These are phyloP conservation scores for Hypoxylon sp. DNA, from an alignment of 2,329 filamentous ascomycete genomes.

Conservation along the genomic window DNA sequence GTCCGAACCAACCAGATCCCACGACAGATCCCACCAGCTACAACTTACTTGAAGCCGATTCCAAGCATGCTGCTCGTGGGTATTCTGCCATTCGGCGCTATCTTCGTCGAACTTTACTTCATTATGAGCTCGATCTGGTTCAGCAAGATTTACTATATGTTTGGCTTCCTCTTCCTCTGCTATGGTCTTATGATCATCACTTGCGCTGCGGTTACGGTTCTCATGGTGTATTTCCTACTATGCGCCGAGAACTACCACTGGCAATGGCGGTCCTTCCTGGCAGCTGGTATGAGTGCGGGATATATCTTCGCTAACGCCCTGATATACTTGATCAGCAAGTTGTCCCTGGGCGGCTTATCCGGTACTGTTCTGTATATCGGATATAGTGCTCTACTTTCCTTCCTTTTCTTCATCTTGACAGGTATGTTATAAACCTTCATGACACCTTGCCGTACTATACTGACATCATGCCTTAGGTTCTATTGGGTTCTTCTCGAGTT, in stretches of 20 bases:
- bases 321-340: slow-evolving; percentile 89
- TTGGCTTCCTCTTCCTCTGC: slow-evolving; percentile 97
- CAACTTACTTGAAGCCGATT: slow-evolving; percentile 85
- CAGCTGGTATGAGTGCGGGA: slow-evolving; percentile 87
- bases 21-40: slow-evolving; percentile 89
- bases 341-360: slow-evolving; percentile 86
- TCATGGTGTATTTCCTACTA: slow-evolving; percentile 96
- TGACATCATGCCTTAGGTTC: slow-evolving; percentile 72
- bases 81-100: slow-evolving; percentile 93
- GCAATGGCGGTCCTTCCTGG: slow-evolving; percentile 97
- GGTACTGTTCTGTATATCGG: slow-evolving; percentile 93
- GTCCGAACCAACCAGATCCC: slow-evolving; percentile 98
- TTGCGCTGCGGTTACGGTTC: slow-evolving; percentile 88
- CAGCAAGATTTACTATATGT: slow-evolving; percentile 99
- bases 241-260: slow-evolving; percentile 98
- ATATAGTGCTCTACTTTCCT: slow-evolving; percentile 90
- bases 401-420: slow-evolving; percentile 92
- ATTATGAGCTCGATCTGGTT: slow-evolving; percentile 99
- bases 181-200: slow-evolving; percentile 98
- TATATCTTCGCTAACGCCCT: slow-evolving; percentile 95
- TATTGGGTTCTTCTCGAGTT: slow-evolving; percentile 95
- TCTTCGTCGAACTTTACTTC: slow-evolving; percentile 98
- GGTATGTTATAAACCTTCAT: slow-evolving; percentile 73
- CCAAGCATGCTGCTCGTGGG: slow-evolving; percentile 94
- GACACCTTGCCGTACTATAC: not conserved